phyloP scores from a whole-genome alignment of 805 yeast genomes.

The Metschnikowia reukaufii region DNA sequence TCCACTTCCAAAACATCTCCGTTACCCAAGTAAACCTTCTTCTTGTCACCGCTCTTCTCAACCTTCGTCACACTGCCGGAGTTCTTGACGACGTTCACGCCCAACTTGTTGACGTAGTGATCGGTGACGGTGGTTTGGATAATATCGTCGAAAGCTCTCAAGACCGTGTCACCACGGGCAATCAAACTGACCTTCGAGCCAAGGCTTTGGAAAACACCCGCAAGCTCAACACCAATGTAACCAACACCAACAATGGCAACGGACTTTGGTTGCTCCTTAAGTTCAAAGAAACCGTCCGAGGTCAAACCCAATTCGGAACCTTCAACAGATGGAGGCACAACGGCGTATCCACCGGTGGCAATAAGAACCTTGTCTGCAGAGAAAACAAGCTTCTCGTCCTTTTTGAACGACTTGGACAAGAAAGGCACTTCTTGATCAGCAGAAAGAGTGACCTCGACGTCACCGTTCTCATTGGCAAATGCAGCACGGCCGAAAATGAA shows the following conservation, averaged over 20 bases:
- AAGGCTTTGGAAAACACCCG: constrained; percentile 89
- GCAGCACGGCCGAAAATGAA: constrained; percentile 83
- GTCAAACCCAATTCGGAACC: constrained; percentile 84
- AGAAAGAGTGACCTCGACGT: constrained; percentile 67
- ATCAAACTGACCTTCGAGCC: constrained; percentile 85
- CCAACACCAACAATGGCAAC: constrained; percentile 98
- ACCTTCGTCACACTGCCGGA: constrained; percentile 45
- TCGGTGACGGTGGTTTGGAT: constrained; percentile 80
- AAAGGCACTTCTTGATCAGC: constrained; percentile 42
- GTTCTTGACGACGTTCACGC: constrained; percentile 75
- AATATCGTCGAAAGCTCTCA: constrained; percentile 82
- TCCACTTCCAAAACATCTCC: constrained; percentile 58
- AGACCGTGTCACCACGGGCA: constrained; percentile 87
- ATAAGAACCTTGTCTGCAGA: constrained; percentile 82
- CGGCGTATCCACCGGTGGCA: constrained; percentile 92
- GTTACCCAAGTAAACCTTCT: constrained; percentile 39
- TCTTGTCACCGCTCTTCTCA: constrained; percentile 36
- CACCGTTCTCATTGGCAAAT: constrained; percentile 60
- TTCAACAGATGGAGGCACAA: constrained; percentile 64
- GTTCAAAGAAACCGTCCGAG: constrained; percentile 87
- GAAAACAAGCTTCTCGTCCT: constrained; percentile 58
- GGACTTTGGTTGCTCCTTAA: constrained; percentile 80
- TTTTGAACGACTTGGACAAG: constrained; percentile 32
- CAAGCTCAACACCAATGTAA: constrained; percentile 92
- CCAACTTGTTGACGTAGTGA: constrained; percentile 70